phyloP scores from a whole-genome alignment of 2,329 filamentous ascomycete genomes.

The Aureobasidium sp. region DNA sequence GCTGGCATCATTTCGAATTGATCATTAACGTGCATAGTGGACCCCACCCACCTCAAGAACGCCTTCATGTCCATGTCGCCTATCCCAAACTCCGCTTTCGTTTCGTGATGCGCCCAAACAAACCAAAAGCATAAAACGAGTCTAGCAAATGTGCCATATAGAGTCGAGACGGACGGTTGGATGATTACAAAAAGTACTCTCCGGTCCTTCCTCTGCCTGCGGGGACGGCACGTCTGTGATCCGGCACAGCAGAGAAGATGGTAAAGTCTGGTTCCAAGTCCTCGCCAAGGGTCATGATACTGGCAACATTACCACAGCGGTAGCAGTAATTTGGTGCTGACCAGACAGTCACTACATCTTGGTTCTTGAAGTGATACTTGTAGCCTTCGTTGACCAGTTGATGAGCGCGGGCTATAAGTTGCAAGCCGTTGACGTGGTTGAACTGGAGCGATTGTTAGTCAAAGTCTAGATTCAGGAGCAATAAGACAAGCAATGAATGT shows the following conservation, averaged over 20 bases:
- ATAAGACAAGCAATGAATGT: slow-evolving; percentile 16
- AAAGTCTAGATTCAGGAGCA: background rate
- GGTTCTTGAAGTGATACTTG: slow-evolving; percentile 91
- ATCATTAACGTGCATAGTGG: slow-evolving; percentile 3
- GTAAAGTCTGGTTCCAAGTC: slow-evolving; percentile 86
- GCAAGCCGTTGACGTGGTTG: slow-evolving; percentile 67
- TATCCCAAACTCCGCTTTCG: background rate
- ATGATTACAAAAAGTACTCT: slow-evolving; percentile 44
- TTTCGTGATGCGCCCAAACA: background rate
- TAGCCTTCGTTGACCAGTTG: slow-evolving; percentile 72
- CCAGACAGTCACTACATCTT: slow-evolving; percentile 84
- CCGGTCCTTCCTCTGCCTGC: slow-evolving; percentile 49
- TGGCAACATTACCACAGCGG: slow-evolving; percentile 80
- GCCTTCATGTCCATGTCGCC: background rate
- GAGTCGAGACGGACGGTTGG: background rate
- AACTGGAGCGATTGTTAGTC: slow-evolving; percentile 39
- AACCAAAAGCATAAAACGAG: background rate
- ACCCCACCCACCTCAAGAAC: background rate
- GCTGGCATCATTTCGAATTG: background rate
- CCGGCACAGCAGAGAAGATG: slow-evolving; percentile 84
- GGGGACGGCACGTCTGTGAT: slow-evolving; percentile 73
- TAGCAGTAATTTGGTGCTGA: slow-evolving; percentile 96
- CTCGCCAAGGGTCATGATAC: slow-evolving; percentile 82
- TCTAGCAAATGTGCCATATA: background rate
- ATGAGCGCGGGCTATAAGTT: slow-evolving; percentile 65